A percentile compares a stretch with the other conserved stretches of the same genome.
Conservation (phyloP, 139 green algal genomes). For the Micromonas pusilla region DNA sequence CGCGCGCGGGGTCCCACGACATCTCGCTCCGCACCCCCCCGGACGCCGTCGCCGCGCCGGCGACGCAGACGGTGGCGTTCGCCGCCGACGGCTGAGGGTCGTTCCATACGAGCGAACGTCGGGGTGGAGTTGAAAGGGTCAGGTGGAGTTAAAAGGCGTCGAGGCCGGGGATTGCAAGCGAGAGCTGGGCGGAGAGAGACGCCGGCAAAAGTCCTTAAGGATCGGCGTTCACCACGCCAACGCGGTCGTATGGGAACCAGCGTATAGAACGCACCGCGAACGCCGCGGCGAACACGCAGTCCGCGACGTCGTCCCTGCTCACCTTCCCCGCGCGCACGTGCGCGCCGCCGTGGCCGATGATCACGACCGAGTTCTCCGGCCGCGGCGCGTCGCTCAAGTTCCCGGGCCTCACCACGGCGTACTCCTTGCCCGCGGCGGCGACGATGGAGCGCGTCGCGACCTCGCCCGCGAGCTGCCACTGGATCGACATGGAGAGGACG, state of each 20-base stretch:
- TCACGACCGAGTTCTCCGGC: neutral
- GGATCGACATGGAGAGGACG: constrained; percentile 29
- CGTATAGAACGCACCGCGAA: too few relatives aligned
- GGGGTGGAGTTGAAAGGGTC: neutral
- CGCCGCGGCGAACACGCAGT: neutral
- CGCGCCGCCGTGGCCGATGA: neutral
- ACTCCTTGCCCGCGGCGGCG: neutral
- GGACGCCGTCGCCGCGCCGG: neutral
- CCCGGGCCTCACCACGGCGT: constrained; percentile 5
- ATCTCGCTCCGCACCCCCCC: neutral
- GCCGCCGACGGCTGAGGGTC: too few relatives aligned
- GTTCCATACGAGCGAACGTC: neutral
- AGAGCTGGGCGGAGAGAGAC: too few relatives aligned
- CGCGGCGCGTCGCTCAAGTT: neutral
- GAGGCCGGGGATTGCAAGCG: too few relatives aligned
- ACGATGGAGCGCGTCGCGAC: neutral
- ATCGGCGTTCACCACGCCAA: too few relatives aligned
- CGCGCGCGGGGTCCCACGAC: constrained; percentile 9
- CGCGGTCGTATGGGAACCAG: too few relatives aligned
- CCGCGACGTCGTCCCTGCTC: neutral
- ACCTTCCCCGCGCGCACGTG: constrained; percentile 5
- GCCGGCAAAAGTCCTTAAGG: too few relatives aligned
- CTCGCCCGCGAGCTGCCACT: constrained; percentile 21
- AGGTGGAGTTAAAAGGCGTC: too few relatives aligned
- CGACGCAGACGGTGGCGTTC: neutral